A percentile compares a stretch with the other conserved stretches of the same genome.
These are phyloP conservation scores for Dalbergia oliveri DNA, from an alignment of 306 rosid genomes.

Conservation along the genomic window DNA sequence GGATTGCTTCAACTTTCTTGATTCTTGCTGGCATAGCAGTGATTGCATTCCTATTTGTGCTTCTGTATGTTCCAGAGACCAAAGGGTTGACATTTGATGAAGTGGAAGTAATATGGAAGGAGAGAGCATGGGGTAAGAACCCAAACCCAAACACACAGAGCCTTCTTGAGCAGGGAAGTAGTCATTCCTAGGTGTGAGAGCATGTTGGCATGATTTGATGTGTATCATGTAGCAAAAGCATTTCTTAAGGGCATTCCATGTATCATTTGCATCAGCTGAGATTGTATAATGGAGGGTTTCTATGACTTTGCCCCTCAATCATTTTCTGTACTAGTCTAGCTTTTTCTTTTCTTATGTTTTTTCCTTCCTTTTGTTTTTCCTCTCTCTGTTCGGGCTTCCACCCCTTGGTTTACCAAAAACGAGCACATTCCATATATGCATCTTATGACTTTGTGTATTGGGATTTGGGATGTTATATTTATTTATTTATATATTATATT, in stretches of 20 bases:
- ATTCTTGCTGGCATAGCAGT: slow-evolving; percentile 72
- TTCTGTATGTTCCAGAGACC: slow-evolving; percentile 78
- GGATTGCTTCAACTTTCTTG: slow-evolving; percentile 77
- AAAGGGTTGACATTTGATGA: slow-evolving; percentile 95
- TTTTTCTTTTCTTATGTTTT: too few relatives aligned
- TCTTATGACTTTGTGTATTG: slow-evolving; percentile 1
- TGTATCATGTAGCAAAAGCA: slow-evolving; percentile 12
- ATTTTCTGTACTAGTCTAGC: not conserved
- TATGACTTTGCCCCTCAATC: not conserved
- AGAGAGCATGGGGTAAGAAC: slow-evolving; percentile 76
- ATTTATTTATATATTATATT: not conserved
- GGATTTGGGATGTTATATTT: not conserved
- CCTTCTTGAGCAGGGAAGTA: slow-evolving; percentile 67
- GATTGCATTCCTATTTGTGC: slow-evolving; percentile 74
- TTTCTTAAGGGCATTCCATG: slow-evolving; percentile 15
- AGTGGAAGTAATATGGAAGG: slow-evolving; percentile 90
- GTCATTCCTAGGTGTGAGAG: slow-evolving; percentile 42
- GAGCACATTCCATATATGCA: slow-evolving; percentile 26
- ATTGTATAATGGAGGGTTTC: not conserved
- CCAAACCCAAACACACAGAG: slow-evolving; percentile 54
- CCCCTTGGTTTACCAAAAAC: not conserved
- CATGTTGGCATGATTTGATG: slow-evolving; percentile 15
- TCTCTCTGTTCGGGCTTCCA: too few relatives aligned
- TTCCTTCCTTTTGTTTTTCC: not conserved
- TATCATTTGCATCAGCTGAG: too few relatives aligned